Base-by-base conservation (phyloP, 2,329 filamentous ascomycete species). In the Scolecobasidium constrictum region DNA sequence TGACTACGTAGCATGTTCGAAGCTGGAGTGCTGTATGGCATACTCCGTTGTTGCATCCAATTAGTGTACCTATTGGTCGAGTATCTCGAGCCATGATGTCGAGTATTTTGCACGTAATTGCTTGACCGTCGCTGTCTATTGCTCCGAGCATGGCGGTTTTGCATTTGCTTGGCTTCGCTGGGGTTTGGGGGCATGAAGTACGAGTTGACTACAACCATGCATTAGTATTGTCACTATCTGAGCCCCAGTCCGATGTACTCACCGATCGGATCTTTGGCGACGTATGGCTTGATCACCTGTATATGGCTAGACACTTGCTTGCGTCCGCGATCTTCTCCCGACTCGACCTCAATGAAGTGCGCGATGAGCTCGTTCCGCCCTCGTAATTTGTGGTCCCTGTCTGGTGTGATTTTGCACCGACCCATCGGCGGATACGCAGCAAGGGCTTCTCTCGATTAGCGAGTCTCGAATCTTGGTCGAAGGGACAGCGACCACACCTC, bases 301-400 rank as follows among this genome's bases (percentile, higher is more conserved):
- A 79, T 68, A 53, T 80, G 76, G 50, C 76, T 80, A 0, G 76
- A 79, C 4, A 80, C 72, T 52, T 79, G 73, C 55, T 80, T 80
- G 40, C 76, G 64, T 13, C 57, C 60, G 42, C 76, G 64, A 19
- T 51, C 53, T 44, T 69, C 68, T 17, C 75, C 73, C 5, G 75
- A 78, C 45, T 66, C 61, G 44, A 67, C 67, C 49, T 63, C 59
- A 46, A 80, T 78, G 41, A 69, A 73, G 50, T 75, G 67, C 17
- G 75, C 67, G 47, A 80, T 77, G 36, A 78, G 59, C 56, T 79
- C 75, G 52, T 80, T 80, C 31, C 76, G 69, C 19, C 76, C 76
- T 48, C 70, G 68, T 15, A 66, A 68, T 53, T 73, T 71, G 36
- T 69, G 69, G 44, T 72, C 54, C 9, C 56, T 50, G 53, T 58